These are phyloP conservation scores for Sarocladium kiliense DNA, from an alignment of 2,329 filamentous ascomycete species.

Conservation along the genomic window DNA sequence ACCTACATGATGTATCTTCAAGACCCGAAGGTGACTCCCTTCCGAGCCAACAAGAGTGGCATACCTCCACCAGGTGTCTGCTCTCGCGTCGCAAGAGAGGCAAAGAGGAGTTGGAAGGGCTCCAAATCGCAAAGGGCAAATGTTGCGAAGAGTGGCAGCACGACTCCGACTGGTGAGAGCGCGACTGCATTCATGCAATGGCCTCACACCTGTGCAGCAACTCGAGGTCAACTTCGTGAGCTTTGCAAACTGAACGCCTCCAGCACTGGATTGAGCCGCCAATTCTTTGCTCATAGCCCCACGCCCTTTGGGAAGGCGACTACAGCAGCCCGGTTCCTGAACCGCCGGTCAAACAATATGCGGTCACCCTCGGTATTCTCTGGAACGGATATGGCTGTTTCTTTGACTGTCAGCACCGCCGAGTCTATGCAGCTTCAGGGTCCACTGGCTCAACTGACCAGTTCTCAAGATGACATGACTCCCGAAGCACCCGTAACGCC, in stretches of 20 bases:
- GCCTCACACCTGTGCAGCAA: constrained; percentile 60
- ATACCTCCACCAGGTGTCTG: constrained; percentile 62
- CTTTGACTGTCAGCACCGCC: constrained; percentile 56
- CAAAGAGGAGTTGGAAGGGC: constrained; percentile 63
- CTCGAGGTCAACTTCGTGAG: constrained; percentile 56
- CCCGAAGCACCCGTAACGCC: constrained; percentile 12
- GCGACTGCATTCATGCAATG: constrained; percentile 50
- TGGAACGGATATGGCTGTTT: constrained; percentile 57
- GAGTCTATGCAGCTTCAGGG: constrained; percentile 60
- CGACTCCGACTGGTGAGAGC: constrained; percentile 47
- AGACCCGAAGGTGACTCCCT: constrained; percentile 62
- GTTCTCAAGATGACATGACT: constrained; percentile 25
- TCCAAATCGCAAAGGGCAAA: constrained; percentile 35
- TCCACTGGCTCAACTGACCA: constrained; percentile 55
- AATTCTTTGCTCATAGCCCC: constrained; percentile 46
- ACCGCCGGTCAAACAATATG: constrained; percentile 41
- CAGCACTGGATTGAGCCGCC: constrained; percentile 36
- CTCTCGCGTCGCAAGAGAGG: constrained; percentile 58
- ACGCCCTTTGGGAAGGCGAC: constrained; percentile 48
- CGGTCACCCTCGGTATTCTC: constrained; percentile 47
- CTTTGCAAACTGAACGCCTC: constrained; percentile 53
- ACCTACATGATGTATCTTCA: constrained; percentile 61
- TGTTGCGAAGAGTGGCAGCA: constrained; percentile 41
- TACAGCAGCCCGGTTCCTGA: constrained; percentile 40
- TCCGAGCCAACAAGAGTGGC: constrained; percentile 57